A percentile compares a stretch with the other conserved stretches of the same genome.
These are phyloP conservation scores for Gautieria morchelliformis DNA, from an alignment of 768 basidiomycete species.

Conservation along the genomic window DNA sequence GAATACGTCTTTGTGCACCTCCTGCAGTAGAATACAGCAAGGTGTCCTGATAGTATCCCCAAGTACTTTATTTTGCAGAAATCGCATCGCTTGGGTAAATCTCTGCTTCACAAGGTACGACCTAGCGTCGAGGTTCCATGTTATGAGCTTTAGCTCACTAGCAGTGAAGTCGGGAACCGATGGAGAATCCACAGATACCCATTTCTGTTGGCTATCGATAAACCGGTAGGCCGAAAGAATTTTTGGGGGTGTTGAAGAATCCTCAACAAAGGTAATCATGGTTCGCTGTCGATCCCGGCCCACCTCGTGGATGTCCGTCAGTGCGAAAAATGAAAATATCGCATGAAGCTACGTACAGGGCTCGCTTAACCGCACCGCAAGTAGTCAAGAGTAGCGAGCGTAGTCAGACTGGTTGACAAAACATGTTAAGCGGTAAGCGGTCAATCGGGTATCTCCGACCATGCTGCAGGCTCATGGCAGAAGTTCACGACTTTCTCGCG, in stretches of 20 bases:
- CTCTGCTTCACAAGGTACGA: constrained; percentile 31
- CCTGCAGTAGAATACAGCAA: constrained; percentile 62
- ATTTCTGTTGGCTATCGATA: not conserved
- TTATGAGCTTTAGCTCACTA: constrained; percentile 29
- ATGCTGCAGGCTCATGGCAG: not conserved
- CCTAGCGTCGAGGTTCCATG: constrained; percentile 63
- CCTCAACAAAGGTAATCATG: not conserved
- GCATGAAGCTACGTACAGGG: not conserved
- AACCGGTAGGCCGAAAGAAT: not conserved
- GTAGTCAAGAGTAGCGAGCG: not conserved
- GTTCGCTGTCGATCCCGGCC: not conserved
- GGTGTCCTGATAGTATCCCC: constrained; percentile 36
- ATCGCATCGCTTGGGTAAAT: constrained; percentile 36
- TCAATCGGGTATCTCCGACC: not conserved
- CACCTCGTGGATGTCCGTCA: not conserved
- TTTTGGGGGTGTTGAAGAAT: not conserved
- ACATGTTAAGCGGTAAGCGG: not conserved
- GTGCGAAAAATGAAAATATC: not conserved
- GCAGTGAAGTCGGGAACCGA: not conserved
- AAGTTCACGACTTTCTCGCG: not conserved
- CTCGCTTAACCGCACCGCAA: not conserved
- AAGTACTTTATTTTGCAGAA: constrained; percentile 48
- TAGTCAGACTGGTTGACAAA: not conserved
- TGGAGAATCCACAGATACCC: not conserved
- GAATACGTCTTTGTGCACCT: constrained; percentile 42